Base-by-base conservation (phyloP, 2,329 filamentous ascomycete genomes). In the Stemphylium vesicarium region DNA sequence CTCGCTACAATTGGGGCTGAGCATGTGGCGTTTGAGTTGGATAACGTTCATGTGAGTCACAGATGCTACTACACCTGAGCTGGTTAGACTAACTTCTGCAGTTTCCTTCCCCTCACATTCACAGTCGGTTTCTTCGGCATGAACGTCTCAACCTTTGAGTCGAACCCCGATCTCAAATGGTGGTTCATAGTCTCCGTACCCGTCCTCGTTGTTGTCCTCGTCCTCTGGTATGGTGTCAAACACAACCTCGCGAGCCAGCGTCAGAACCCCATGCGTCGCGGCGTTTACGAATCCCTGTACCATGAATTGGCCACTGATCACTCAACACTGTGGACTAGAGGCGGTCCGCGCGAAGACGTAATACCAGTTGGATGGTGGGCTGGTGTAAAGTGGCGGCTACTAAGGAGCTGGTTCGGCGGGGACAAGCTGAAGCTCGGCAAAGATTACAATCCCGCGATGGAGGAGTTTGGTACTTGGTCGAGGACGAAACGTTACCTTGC, bases 11-110 rank as follows among this genome's bases (percentile, higher is more conserved):
- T 73, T 84, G 2, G 79, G 79, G 4, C 67, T 80, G 4, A 77
- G 72, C 60, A 82, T 82, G 80, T 80, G 75, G 80, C 73, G 87
- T 18, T 81, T 87, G 13, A 84, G 85, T 40, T 87, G 86, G 46
- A 89, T 88, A 13, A 90, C 88, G 46, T 90, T 93, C 71, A 93
- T 94, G 52, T 55, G 29, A n/a, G 52, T 32, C 11, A 11, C 11
- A 31, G 4, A 9, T 4, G 7, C 24, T n/a, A 10, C 9, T 29
- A 8, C 16, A 4, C 9, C 13, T 8, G 10, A 44, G 8, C 26
- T 26, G 6, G 3, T 11, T 8, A 40, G 31, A 22, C 45, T 50
- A n/a, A 54, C 20, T 24, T 8, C 8, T 11, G 9, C 11, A 51
- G 36, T 72, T 81, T 91, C 67, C 86, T 91, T 70, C 84, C 82